Base-by-base conservation (phyloP, 2,329 filamentous ascomycete species). In the Penicillium sp. region DNA sequence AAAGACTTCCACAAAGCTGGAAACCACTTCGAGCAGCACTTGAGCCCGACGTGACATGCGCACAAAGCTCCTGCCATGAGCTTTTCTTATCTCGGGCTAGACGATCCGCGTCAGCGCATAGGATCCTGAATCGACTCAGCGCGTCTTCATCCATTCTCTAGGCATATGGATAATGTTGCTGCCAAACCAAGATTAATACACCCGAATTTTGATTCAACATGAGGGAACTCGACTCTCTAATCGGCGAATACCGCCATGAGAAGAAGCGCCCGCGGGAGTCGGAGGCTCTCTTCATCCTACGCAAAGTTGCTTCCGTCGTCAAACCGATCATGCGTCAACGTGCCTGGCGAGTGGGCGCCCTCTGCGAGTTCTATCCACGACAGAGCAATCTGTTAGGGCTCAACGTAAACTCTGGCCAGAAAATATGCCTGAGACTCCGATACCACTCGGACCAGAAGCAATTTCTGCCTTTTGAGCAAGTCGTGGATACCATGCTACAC, bases 291-390 rank as follows among this genome's bases (percentile, higher is more conserved):
- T 67, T 84, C 31, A 85, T 84, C 53, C 81, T 97, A 21, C 89
- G 87, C 66, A 92, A 89, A 73, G 82, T 95, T 36, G 91, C 91
- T 2, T 96, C 92, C 23, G 76, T 95, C 53, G 92, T 97, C 58
- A 97, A 96, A 72, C 93, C 93, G 16, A 90, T 97, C 59, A 97
- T 97, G 92, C 83, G 91, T 60, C 91, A 91, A 44, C 85, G 90
- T 39, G 82, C 82, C 51, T 97, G 92, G 90, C 87, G 80, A 58
- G 90, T 97, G 29, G 81, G 83, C 24, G 84, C 89, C 44, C 81
- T 97, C 14, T 86, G 87, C 45, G 93, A 97, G 71, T 96, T 97
- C 75, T 89, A 90, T 56, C 93, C 93, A 1, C 79, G 85, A 11
- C 82, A 94, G 64, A 75, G 79, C 28, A 89, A 89, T 61, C 79